Evolutionary conservation across 805 yeast species (phyloP), one percentile per base, ranked within the genome.

Genomic region (Jamesozyma hellenica): DNA sequence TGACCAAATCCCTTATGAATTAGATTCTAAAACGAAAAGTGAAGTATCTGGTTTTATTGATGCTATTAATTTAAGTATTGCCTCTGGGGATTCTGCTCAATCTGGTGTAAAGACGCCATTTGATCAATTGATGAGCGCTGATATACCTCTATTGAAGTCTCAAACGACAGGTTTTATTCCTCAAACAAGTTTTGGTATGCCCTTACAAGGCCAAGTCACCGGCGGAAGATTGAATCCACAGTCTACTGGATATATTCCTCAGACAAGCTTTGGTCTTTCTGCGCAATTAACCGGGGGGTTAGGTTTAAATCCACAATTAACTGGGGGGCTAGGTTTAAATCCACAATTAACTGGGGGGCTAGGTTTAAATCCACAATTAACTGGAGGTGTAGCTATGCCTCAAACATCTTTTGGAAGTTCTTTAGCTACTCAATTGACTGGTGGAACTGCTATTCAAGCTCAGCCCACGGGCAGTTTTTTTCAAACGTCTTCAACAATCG

Each of bases 21-120:
- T 90, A 48, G 95, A 94, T 25, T 71, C 72, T 16, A 77, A 73
- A 45, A 76, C 86, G 64, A 68, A 70, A 54, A 83, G 82, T 55
- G 96, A 90, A 60, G 96, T 90, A 11, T 74, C 79, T 44, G 81
- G 92, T 43, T 82, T 88, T 63, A 88, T 88, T 30, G 96, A 87
- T 60, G 84, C 86, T 25, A 88, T 90, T 51, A 82, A 77, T 52
- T 81, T 87, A 55, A 70, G 77, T 38, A 75, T 85, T 38, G 86
- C 84, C 1, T 90, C 79, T 45, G 50, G 47, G 14, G 28, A 49
- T 49, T 19, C 39, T 15, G 41, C 45, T 9, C 48, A 51, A 21
- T 36, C 45, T 5, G 9, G 43, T 8, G 40, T 40, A 9, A 60
- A 52, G 39, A 67, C 71, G 10, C 71, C 72, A 7, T 68, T 68